Percentiles rank a stretch among this genome's conserved stretches.
phyloP scores from a whole-genome alignment of 345 rosid species.

The Mangifera indica region DNA sequence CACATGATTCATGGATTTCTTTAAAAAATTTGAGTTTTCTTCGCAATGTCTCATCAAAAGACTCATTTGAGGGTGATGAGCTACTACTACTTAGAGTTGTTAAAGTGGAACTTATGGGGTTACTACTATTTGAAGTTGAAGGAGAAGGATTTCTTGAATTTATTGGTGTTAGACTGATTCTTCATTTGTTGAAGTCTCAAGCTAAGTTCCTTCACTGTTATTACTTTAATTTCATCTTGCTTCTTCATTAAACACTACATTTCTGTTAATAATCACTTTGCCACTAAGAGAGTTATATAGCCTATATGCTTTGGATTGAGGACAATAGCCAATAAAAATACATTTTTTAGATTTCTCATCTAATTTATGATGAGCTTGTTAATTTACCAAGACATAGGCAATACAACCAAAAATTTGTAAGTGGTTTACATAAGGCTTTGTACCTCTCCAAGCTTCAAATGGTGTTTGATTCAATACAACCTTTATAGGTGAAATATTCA shows the following conservation, averaged over 20 bases:
- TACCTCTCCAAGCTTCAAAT: neutral
- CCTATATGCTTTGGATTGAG: neutral
- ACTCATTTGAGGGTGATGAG: too few relatives aligned
- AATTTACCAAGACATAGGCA: neutral
- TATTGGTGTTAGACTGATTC: neutral
- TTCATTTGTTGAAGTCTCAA: neutral
- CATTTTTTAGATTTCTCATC: neutral
- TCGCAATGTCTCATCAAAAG: too few relatives aligned
- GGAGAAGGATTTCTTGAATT: neutral
- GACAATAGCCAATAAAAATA: neutral
- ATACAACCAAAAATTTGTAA: neutral
- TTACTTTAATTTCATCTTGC: neutral
- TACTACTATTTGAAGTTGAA: neutral
- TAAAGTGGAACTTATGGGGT: neutral
- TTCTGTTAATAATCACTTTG: neutral
- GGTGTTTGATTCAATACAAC: neutral
- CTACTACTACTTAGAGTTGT: neutral
- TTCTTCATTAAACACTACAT: neutral
- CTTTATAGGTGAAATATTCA: neutral
- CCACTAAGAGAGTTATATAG: neutral
- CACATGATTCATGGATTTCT: too few relatives aligned
- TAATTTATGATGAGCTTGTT: neutral
- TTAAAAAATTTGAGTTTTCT: too few relatives aligned
- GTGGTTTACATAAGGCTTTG: neutral
- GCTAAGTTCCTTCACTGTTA: neutral